A percentile compares a stretch with the other conserved stretches of the same genome.
These are phyloP conservation scores for Pseudozyma sp. DNA, from an alignment of 1,284 basidiomycete genomes.

Conservation along the genomic window DNA sequence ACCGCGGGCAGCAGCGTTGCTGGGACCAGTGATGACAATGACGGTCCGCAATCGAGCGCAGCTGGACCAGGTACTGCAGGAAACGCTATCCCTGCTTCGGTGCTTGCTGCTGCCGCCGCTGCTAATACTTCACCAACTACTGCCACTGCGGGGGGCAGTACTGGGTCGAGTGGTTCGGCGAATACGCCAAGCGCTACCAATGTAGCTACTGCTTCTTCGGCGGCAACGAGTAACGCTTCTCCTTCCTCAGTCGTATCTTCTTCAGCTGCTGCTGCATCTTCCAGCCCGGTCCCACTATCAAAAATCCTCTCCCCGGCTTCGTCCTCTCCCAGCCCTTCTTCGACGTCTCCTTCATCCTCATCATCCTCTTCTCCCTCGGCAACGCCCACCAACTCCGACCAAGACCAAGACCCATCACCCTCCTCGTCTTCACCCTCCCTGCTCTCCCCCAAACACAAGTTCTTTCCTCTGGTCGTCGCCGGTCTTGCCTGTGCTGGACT, in stretches of 20 bases:
- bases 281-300: conserved; percentile 6
- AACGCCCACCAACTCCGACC: conserved; percentile 2
- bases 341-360: not conserved
- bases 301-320: conserved; percentile 9
- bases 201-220: not conserved
- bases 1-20: not conserved
- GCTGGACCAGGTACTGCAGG: conserved; percentile 6
- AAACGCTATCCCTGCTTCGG: conserved; percentile 17
- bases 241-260: not conserved
- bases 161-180: not conserved
- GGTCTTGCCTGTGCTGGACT: conserved; percentile 30
- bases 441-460: conserved; percentile 36
- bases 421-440: not conserved
- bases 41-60: not conserved
- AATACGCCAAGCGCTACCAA: no score
- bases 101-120: conserved; percentile 18
- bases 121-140: not conserved
- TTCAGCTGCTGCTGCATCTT: not conserved
- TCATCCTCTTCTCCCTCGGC: not conserved
- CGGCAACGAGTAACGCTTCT: not conserved
- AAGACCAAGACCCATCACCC: not conserved
- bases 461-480: conserved; percentile 51
- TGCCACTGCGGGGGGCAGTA: not conserved
- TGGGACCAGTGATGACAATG: not conserved
- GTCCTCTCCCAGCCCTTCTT: conserved; percentile 1